Percentiles rank a stretch among this genome's conserved stretches.
phyloP scores from a whole-genome alignment of 2,329 filamentous ascomycete genomes.

The Aspergillus tubingensis region DNA sequence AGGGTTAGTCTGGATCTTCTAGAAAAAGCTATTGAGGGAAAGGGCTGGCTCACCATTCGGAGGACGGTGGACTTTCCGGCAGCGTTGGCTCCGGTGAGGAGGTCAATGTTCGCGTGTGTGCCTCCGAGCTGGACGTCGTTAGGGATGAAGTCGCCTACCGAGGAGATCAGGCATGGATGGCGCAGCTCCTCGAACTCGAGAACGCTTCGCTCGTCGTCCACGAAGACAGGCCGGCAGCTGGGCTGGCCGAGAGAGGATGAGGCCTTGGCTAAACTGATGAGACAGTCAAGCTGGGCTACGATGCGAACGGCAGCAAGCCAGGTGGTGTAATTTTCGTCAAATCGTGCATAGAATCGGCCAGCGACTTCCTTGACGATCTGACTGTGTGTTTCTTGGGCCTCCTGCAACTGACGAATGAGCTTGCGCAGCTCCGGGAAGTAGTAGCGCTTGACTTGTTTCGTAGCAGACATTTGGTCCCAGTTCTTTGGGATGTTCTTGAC shows the following conservation, averaged over 20 bases:
- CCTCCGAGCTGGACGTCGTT: constrained; percentile 91
- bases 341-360: constrained; percentile 78
- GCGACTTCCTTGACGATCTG: constrained; percentile 89
- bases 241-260: constrained; percentile 82
- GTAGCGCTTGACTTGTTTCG: constrained; percentile 85
- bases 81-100: constrained; percentile 94
- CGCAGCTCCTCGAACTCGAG: constrained; percentile 91
- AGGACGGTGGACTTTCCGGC: constrained; percentile 96
- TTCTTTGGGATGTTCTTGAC: constrained; percentile 77
- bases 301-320: constrained; percentile 92
- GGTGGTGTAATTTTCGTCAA: constrained; percentile 79
- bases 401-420: constrained; percentile 84
- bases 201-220: constrained; percentile 79
- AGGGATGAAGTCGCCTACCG: constrained; percentile 91
- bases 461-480: constrained; percentile 97
- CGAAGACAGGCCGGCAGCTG: constrained; percentile 84
- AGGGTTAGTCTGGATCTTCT: constrained; percentile 22
- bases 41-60: constrained; percentile 71
- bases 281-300: constrained; percentile 87
- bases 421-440: constrained; percentile 83
- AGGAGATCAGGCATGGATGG: constrained; percentile 90
- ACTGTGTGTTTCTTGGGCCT: constrained; percentile 89
- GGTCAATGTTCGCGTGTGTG: constrained; percentile 75
- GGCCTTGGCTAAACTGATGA: constrained; percentile 88
- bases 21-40: neutral